Base-by-base conservation (phyloP, 768 basidiomycete genomes). In the Lactifluus echinatus region DNA sequence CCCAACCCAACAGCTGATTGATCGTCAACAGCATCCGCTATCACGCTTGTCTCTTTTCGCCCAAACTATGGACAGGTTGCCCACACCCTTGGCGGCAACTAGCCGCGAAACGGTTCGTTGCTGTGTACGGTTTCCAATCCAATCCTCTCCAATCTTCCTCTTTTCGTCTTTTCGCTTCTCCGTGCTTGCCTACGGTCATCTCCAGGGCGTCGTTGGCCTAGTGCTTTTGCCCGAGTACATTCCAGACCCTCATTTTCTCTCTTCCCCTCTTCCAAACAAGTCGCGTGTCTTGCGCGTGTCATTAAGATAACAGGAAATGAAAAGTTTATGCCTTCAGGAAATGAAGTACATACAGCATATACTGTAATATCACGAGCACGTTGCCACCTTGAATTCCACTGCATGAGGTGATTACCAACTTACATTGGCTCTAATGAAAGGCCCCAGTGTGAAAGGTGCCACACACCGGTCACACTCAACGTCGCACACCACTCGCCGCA, bases 271-370 rank as follows among this genome's bases (percentile, higher is more conserved):
- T 40, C 43, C 23, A 14, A 24, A 15, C 19, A 8, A 15, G 33
- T 58, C 57, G 57, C 57, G 57, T 58, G 57, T 29, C 44, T 19
- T 29, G 23, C 51, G 47, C 57, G 51, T 58, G 57, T 53, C 24
- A 39, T 39, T 14, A 23, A 26, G 56, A 47, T 57, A 47, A 29
- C 31, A n/a, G 31, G 39, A 53, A 53, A 51, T 51, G 37, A 51
- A 51, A 26, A n/a, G n/a, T n/a, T n/a, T n/a, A n/a, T n/a, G 2
- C 8, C 23, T 28, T 21, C 23, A n/a, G 40, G 21, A 42, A 42
- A 55, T 55, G 45, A 55, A 52, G 23, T 17, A 53, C 36, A 50
- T 40, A 52, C 29, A 10, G 37, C 37, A 33, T 11, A 10, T 21
- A 31, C 23, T 48, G 24, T 31, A 31, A 31, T 48, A 31, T 31